These are phyloP conservation scores for Conticribra guillardii DNA, from an alignment of 108 stramenopile genomes.

Conservation along the genomic window DNA sequence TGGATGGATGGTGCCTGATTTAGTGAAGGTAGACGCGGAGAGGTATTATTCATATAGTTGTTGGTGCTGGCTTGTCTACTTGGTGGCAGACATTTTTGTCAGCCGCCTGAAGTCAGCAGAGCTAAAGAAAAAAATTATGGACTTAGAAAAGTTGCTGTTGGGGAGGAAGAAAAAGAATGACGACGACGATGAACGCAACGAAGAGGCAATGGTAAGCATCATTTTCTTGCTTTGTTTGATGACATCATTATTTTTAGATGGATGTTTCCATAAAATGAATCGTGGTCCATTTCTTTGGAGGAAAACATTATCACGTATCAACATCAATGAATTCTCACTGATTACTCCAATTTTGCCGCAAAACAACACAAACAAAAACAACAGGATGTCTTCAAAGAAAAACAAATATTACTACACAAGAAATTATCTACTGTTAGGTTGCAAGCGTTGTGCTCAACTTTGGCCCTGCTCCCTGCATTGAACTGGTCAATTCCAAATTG, in stretches of 20 bases:
- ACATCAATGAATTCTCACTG: no score
- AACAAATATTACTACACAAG: neutral
- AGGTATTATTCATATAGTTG: slow-evolving; percentile 53
- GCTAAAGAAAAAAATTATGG: neutral
- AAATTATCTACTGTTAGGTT: no score
- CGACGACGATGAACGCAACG: neutral
- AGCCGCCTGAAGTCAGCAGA: slow-evolving; percentile 8
- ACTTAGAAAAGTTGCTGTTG: neutral
- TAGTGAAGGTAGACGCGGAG: slow-evolving; percentile 31
- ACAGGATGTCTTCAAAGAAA: neutral
- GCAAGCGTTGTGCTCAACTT: neutral
- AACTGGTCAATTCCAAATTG: neutral
- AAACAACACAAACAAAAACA: neutral
- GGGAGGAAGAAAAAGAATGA: neutral
- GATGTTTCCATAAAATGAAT: no score
- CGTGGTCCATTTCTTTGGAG: no score
- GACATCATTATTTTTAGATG: no score
- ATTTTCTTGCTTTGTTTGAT: no score
- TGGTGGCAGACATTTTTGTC: slow-evolving; percentile 52
- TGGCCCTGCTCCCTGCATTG: neutral
- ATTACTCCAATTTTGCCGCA: no score
- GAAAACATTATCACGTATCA: no score
- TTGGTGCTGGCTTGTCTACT: slow-evolving; percentile 64
- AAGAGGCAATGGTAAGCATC: neutral
- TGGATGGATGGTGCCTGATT: slow-evolving; percentile 52